phyloP scores from a whole-genome alignment of 495 filamentous ascomycete genomes.

The Annulohypoxylon maeteangense region DNA sequence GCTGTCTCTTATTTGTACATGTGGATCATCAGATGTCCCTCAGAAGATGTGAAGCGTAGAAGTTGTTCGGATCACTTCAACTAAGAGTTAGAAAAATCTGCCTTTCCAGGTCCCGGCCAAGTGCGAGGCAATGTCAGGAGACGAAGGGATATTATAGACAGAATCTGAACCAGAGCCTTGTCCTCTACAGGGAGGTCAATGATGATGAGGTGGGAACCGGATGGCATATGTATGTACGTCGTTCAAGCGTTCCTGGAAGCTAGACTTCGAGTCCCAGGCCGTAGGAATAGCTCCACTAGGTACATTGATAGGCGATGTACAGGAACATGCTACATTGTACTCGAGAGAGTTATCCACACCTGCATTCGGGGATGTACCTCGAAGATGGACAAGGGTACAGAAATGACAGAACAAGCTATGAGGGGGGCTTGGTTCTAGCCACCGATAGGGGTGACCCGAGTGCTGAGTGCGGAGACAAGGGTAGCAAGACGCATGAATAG shows the following conservation, averaged over 20 bases:
- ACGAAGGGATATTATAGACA: conserved; percentile 47
- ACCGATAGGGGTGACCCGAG: conserved; percentile 36
- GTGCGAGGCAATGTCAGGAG: conserved; percentile 39
- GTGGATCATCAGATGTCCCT: conserved; percentile 24
- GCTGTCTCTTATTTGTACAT: conserved; percentile 40
- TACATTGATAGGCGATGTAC: conserved; percentile 35
- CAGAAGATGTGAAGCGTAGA: conserved; percentile 5
- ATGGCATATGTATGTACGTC: conserved; percentile 41
- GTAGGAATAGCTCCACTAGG: conserved; percentile 38
- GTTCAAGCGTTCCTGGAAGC: conserved; percentile 41
- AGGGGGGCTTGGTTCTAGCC: conserved; percentile 38
- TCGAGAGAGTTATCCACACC: conserved; percentile 28
- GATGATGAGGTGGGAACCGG: conserved; percentile 40
- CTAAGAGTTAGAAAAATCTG: conserved; percentile 39
- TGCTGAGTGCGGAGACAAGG: conserved; percentile 34
- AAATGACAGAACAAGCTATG: conserved; percentile 29
- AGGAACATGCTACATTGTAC: conserved; percentile 37
- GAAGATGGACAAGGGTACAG: conserved; percentile 32
- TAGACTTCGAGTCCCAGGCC: conserved; percentile 39
- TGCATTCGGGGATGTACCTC: conserved; percentile 40
- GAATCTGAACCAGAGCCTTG: conserved; percentile 40
- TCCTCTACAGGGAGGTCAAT: conserved; percentile 26
- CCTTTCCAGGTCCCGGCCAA: conserved; percentile 42
- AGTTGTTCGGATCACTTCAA: conserved; percentile 18
- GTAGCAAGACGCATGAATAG: conserved; percentile 38